Evolutionary conservation across 1,284 basidiomycete species (phyloP), one percentile per base, ranked within the genome.

Genomic region (Uromyces viciae-fabae): DNA sequence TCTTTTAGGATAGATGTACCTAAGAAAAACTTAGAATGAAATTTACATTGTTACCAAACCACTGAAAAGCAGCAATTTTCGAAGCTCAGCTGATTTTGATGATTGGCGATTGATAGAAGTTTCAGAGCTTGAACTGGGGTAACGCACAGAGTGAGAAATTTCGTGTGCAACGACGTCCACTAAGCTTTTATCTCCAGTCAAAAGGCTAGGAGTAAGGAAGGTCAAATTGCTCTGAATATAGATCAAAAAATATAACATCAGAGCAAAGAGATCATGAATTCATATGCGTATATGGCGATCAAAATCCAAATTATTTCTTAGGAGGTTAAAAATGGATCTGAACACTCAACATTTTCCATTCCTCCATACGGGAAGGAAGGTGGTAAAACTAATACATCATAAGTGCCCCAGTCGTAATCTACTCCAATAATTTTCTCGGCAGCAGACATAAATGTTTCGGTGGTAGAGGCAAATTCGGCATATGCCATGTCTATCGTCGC

Each of bases 361-460:
- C 85, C 86, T 31, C 86, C 86, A 82, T 86, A 98, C 0, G 95
- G 95, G 89, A 98, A 98, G 0, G 93, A 93, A 19, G 94, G 92
- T 0, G 96, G 96, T 9, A 98, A 88, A n/a, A 98, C 92, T 40
- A 98, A 88, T 8, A 95, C 87, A 86, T 98, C 95, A 85, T 95
- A 98, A 2, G 95, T 91, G 1, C 93, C 92, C 87, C 96, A 98
- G 69, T 89, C 88, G 86, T 98, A 99, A 0, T 90, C 88, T 0
- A 89, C 90, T 1, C 83, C 82, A 2, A 93, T 89, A 54, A 94
- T 86, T 49, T 87, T 88, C 86, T 97, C 94, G 64, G 93, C 94
- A 17, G 89, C 89, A 0, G 89, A 88, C 83, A 96, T 87, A 86
- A 93, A 94, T 83, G 92, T 92, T 81, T 19, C 89, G 0, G 93